A percentile compares a stretch with the other conserved stretches of the same genome.
phyloP scores from a whole-genome alignment of 2,329 filamentous ascomycete genomes.

The Epichloe typhina region DNA sequence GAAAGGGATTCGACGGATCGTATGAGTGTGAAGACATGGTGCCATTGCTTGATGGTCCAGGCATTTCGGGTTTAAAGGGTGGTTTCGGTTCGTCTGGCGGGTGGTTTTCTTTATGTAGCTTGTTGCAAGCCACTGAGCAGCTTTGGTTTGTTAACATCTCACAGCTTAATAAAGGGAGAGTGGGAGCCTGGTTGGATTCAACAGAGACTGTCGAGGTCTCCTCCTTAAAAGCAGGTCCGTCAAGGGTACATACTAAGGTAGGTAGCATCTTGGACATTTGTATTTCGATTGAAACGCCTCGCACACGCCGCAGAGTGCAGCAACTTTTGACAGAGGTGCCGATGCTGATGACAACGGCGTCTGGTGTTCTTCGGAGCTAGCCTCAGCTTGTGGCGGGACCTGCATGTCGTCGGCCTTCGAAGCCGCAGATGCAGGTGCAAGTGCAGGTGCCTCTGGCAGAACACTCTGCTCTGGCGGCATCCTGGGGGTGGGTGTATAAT shows the following conservation, averaged over 20 bases:
- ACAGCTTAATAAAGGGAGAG: no score
- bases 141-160: slow-evolving; percentile 18
- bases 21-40: not conserved
- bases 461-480: slow-evolving; percentile 3
- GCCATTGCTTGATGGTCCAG: not conserved
- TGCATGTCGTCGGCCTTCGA: not conserved
- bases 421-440: not conserved
- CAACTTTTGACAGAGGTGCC: not conserved
- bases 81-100: slow-evolving; percentile 25
- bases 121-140: slow-evolving; percentile 47
- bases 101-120: slow-evolving; percentile 36
- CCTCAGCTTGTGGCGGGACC: not conserved
- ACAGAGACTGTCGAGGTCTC: no score
- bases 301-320: slow-evolving; percentile 38
- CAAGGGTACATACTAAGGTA: slow-evolving; percentile 40
- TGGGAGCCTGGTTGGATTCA: no score
- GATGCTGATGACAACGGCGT: not conserved
- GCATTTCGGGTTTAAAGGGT: slow-evolving; percentile 8
- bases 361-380: not conserved
- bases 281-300: slow-evolving; percentile 40
- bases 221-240: not conserved
- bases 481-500: not conserved
- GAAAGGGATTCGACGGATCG: slow-evolving; percentile 31
- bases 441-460: not conserved
- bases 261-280: slow-evolving; percentile 46